These are phyloP conservation scores for Pochonia chlamydosporia DNA, from an alignment of 2,329 filamentous ascomycete genomes.

Conservation along the genomic window DNA sequence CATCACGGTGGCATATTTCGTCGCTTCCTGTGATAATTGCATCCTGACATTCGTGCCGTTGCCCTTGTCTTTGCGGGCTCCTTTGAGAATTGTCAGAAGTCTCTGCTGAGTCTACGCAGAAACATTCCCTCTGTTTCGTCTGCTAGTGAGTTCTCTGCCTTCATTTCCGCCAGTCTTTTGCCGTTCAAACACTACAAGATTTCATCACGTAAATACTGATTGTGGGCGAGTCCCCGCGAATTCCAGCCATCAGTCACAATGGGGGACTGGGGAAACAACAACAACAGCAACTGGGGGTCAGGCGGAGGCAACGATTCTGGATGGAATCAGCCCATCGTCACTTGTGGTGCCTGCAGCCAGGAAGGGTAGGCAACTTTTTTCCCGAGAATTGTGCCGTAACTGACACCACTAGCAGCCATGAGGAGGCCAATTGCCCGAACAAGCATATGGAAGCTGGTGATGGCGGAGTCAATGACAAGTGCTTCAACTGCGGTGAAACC, in stretches of 20 bases:
- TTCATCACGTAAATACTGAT: not conserved
- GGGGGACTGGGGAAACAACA: constrained; percentile 2
- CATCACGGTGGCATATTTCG: not conserved
- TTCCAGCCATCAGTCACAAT: not conserved
- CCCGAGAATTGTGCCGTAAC: not conserved
- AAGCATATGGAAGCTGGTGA: constrained; percentile 3
- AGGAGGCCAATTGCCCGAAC: constrained; percentile 8
- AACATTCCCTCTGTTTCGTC: no score
- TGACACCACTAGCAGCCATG: constrained; percentile 6
- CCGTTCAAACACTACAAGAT: no score
- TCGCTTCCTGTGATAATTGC: not conserved
- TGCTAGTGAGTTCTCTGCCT: no score
- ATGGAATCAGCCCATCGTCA: constrained; percentile 5
- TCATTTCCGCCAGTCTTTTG: no score
- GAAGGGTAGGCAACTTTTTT: constrained; percentile 6
- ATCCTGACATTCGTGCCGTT: not conserved
- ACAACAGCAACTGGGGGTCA: constrained; percentile 6
- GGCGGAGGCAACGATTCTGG: not conserved
- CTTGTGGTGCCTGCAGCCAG: constrained; percentile 7
- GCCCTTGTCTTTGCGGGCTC: no score
- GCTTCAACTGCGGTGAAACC: constrained; percentile 30
- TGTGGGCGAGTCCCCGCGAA: not conserved
- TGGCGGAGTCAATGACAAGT: constrained; percentile 21
- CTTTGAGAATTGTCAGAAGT: no score
- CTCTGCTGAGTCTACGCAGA: no score